Evolutionary conservation across 2,329 filamentous ascomycete species (phyloP).

Genomic region (Fusarium incarnatum): DNA sequence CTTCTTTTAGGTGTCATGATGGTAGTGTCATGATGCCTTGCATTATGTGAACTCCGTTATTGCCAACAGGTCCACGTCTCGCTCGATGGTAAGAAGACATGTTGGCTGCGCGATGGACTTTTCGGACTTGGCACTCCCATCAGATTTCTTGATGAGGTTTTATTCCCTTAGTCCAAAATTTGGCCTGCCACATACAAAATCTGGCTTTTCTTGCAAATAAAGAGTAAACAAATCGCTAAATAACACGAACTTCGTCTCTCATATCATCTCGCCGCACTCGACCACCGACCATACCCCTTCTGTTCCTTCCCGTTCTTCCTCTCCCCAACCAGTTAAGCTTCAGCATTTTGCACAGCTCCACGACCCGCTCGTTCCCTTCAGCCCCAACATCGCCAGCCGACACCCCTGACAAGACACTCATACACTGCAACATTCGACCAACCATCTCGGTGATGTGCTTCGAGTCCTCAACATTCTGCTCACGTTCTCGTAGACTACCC

Average conservation of each 20-base stretch:
- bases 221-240: conserved; percentile 16
- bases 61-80: neutral
- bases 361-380: conserved; percentile 80
- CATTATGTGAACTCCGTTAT: neutral
- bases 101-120: neutral
- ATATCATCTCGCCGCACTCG: conserved; percentile 61
- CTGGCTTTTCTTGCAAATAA: neutral
- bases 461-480: conserved; percentile 74
- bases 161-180: neutral
- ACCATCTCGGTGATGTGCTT: conserved; percentile 93
- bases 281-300: conserved; percentile 87
- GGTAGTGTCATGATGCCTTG: neutral
- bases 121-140: neutral
- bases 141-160: neutral
- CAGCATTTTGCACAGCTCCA: conserved; percentile 84
- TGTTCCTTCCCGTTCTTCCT: conserved; percentile 87
- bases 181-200: neutral
- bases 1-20: neutral
- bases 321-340: conserved; percentile 98
- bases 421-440: conserved; percentile 94
- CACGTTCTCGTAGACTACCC: conserved; percentile 64
- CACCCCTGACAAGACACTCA: conserved; percentile 83
- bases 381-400: conserved; percentile 67
- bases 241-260: conserved; percentile 57
- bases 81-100: too few relatives aligned